phyloP scores from a whole-genome alignment of 1,284 basidiomycete genomes.

The Takashimella tepidaria region DNA sequence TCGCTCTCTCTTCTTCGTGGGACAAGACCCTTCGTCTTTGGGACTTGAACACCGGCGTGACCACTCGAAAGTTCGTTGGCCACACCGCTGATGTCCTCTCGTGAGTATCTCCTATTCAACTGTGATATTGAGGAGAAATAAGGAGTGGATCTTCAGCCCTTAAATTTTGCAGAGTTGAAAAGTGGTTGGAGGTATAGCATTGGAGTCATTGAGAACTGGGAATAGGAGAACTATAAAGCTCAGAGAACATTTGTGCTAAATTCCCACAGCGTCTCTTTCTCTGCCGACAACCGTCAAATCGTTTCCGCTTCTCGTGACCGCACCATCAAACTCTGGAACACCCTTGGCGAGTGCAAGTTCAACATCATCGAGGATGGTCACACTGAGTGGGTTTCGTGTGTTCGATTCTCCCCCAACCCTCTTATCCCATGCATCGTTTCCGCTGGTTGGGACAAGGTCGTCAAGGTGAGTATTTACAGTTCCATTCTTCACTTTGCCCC shows the following conservation, averaged over 20 bases:
- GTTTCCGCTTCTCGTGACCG: constrained; percentile 96
- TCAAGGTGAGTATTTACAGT: constrained; percentile 72
- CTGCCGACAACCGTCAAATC: constrained; percentile 96
- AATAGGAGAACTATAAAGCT: too few species aligned
- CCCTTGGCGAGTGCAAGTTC: constrained; percentile 99
- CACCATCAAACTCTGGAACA: constrained; percentile 99
- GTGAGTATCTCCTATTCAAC: constrained; percentile 45
- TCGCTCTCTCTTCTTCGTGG: constrained; percentile 98
- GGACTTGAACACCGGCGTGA: constrained; percentile 93
- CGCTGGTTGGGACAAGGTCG: constrained; percentile 99
- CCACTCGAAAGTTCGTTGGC: constrained; percentile 94
- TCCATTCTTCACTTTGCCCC: constrained; percentile 8
- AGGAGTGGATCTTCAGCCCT: background rate
- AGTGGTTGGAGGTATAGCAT: background rate
- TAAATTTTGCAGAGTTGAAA: background rate
- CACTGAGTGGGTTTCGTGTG: constrained; percentile 97
- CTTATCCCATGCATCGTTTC: constrained; percentile 98
- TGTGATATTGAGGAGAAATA: background rate
- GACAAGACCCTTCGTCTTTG: constrained; percentile 99
- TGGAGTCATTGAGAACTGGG: too few species aligned
- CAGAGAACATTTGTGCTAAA: too few species aligned
- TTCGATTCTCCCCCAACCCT: constrained; percentile 98
- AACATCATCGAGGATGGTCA: constrained; percentile 99
- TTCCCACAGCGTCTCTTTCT: constrained; percentile 72
- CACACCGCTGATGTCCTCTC: constrained; percentile 97